A percentile compares a stretch with the other conserved stretches of the same genome.
These are phyloP conservation scores for Rutstroemia sp. DNA, from an alignment of 2,329 filamentous ascomycete genomes.

Conservation along the genomic window DNA sequence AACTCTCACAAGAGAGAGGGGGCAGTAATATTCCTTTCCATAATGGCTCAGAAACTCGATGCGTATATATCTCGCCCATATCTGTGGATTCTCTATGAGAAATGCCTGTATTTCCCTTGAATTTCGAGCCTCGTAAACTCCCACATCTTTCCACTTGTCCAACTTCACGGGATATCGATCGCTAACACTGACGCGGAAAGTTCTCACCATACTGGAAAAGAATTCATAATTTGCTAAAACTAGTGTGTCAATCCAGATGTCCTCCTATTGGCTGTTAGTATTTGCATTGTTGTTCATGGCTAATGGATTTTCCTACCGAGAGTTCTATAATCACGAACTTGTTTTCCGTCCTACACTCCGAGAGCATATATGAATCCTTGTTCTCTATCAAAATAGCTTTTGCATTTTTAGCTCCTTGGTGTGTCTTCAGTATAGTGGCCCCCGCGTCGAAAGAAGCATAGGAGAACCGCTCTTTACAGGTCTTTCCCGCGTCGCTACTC, in stretches of 20 bases:
- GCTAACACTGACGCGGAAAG: constrained; percentile 85
- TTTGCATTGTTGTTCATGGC: not conserved
- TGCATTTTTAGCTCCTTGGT: constrained; percentile 75
- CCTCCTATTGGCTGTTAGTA: constrained; percentile 30
- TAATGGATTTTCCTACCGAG: constrained; percentile 52
- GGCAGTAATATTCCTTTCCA: constrained; percentile 95
- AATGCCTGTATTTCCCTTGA: constrained; percentile 92
- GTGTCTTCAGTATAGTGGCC: constrained; percentile 86
- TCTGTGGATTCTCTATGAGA: constrained; percentile 85
- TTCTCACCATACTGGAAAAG: constrained; percentile 93
- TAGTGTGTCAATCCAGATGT: constrained; percentile 81
- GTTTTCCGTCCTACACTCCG: constrained; percentile 77
- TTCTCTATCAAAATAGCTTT: constrained; percentile 90
- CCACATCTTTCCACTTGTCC: constrained; percentile 86
- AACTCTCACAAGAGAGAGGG: constrained; percentile 80
- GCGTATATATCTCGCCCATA: constrained; percentile 89
- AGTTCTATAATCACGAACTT: constrained; percentile 95
- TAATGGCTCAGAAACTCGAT: constrained; percentile 92
- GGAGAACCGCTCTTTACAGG: constrained; percentile 95
- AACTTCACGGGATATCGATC: constrained; percentile 89
- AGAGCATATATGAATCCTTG: constrained; percentile 97
- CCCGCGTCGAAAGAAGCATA: constrained; percentile 97
- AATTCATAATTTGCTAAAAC: constrained; percentile 99
- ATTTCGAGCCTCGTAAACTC: constrained; percentile 85
- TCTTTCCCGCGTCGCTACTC: constrained; percentile 91